Base-by-base conservation (phyloP, 768 basidiomycete species). In the Termitomyces heimii region DNA sequence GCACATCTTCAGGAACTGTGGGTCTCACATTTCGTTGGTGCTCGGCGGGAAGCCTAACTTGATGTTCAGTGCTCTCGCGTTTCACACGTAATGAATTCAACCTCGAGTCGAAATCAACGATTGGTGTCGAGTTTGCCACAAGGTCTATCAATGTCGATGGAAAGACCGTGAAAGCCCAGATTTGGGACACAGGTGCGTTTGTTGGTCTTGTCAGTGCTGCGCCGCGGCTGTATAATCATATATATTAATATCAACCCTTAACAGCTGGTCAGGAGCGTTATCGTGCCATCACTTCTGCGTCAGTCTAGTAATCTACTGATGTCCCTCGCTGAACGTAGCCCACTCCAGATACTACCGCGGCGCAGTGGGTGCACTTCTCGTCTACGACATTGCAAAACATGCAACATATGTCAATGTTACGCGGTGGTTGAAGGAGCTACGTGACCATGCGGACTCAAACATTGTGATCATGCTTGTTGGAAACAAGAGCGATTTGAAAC, bases 61-160 rank as follows among this genome's bases (percentile, higher is more conserved):
- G 39, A 55, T 44, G 44, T 22, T 31, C 70, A 99, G 97, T 99
- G 75, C 94, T 99, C 71, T 96, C 94, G 76, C 94, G 97, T 69
- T 99, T 99, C 84, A 99, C 97, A 64, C 88, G 95, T 65, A 98
- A 98, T 70, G 95, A 98, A 75, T 99, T 99, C 85, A 97, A 95
- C 79, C 82, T 96, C 64, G 97, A 98, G 70, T 94, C 94, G 44
- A 98, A 98, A 79, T 98, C 96, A 60, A 99, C 97, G 24, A 98
- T 99, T 71, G 96, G 97, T 54, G 96, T 99, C 65, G 96, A 98
- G 75, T 99, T 99, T 66, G 97, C 96, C 4, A 98, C 96, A 42
- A 85, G 97, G 67, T 91, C 92, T 18, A 92, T 94, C 71, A 89
- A 82, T 63, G 92, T 98, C n/a, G 96, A 98, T 69, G 85, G 85